These are phyloP conservation scores for Colletotrichum orchidophilum DNA, from an alignment of 2,329 filamentous ascomycete species.

Conservation along the genomic window DNA sequence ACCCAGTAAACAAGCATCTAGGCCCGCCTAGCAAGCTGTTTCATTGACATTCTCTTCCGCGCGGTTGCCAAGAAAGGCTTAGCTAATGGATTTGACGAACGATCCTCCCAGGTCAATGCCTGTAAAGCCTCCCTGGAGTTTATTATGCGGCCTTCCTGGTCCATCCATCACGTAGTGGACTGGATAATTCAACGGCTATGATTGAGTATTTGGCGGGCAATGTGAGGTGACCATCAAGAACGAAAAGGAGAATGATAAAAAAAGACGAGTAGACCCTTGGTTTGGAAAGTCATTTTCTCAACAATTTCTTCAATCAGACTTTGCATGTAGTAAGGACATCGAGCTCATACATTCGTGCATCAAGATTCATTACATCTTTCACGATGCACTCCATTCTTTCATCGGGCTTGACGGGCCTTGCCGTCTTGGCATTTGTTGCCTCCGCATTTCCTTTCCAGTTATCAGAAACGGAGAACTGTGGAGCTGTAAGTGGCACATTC, in stretches of 20 bases:
- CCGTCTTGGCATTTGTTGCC: background rate
- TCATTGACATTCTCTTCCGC: background rate
- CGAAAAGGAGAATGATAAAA: background rate
- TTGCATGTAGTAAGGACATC: background rate
- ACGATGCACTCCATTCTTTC: background rate
- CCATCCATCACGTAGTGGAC: background rate
- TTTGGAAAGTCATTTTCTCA: background rate
- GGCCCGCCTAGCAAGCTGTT: background rate
- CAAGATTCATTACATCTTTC: background rate
- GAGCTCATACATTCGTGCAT: background rate
- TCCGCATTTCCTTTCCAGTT: background rate
- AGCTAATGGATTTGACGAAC: background rate
- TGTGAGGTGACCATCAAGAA: background rate
- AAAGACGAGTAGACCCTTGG: background rate
- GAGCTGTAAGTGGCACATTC: background rate
- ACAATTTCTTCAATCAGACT: background rate
- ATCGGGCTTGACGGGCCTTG: background rate
- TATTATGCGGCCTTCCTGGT: background rate
- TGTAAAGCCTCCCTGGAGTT: background rate
- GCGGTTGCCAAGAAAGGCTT: background rate
- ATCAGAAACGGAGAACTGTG: background rate
- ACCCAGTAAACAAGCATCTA: background rate
- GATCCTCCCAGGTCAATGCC: background rate
- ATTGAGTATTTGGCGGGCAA: background rate
- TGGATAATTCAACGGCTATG: background rate